These are phyloP conservation scores for Colletotrichum agaves DNA, from an alignment of 2,329 filamentous ascomycete species.

Conservation along the genomic window DNA sequence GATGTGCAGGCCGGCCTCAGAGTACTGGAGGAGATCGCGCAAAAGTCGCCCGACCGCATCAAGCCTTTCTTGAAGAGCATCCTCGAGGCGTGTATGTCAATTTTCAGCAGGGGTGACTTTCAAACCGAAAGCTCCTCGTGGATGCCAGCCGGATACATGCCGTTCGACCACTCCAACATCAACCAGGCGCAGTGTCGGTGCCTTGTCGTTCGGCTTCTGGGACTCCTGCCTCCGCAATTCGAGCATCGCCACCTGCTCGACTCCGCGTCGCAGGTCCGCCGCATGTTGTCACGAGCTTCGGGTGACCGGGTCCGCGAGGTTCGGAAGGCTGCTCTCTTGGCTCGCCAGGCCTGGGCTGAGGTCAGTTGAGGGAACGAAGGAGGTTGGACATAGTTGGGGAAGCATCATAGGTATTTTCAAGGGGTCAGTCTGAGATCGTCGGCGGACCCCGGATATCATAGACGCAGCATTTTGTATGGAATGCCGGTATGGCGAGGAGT, in stretches of 20 bases:
- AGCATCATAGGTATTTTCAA: neutral
- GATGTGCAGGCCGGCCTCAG: slow-evolving; percentile 61
- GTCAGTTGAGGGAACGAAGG: slow-evolving; percentile 40
- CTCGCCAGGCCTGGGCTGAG: slow-evolving; percentile 60
- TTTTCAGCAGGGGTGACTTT: slow-evolving; percentile 43
- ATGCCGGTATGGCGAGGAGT: slow-evolving; percentile 26
- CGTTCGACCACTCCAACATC: slow-evolving; percentile 24
- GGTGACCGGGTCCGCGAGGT: slow-evolving; percentile 65
- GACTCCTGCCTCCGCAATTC: slow-evolving; percentile 58
- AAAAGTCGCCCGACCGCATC: slow-evolving; percentile 56
- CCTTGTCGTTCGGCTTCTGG: slow-evolving; percentile 59
- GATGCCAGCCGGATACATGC: slow-evolving; percentile 44
- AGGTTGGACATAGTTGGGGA: neutral
- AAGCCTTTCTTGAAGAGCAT: slow-evolving; percentile 61
- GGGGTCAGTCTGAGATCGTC: neutral
- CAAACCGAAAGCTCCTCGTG: slow-evolving; percentile 41
- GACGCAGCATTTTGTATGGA: slow-evolving; percentile 2
- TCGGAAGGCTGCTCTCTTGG: slow-evolving; percentile 59
- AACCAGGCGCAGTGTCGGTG: slow-evolving; percentile 52
- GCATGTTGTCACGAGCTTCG: slow-evolving; percentile 61
- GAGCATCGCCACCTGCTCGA: slow-evolving; percentile 59
- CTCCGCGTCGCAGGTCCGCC: slow-evolving; percentile 55
- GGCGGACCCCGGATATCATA: neutral
- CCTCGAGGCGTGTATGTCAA: slow-evolving; percentile 54
- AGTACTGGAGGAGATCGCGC: slow-evolving; percentile 60